Evolutionary conservation across 2,329 filamentous ascomycete species (phyloP).

Genomic region (Neonectria faginata): DNA sequence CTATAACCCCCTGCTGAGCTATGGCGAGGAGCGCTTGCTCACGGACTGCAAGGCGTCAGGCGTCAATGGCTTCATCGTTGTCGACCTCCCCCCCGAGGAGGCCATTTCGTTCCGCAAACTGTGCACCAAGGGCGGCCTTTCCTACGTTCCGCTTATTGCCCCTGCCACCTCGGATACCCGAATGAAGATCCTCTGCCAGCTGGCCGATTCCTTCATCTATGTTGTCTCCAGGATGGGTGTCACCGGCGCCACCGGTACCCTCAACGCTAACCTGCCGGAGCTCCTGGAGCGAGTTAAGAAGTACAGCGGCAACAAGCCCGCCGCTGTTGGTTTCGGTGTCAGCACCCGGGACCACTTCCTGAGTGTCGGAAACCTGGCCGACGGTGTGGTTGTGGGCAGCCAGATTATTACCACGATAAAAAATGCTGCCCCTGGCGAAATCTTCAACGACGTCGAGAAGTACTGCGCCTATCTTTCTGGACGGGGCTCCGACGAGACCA

Average conservation of each 20-base stretch:
- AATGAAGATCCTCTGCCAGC: slow-evolving; percentile 95
- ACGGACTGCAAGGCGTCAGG: slow-evolving; percentile 85
- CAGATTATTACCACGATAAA: slow-evolving; percentile 87
- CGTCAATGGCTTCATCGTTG: slow-evolving; percentile 96
- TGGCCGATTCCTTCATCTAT: slow-evolving; percentile 99
- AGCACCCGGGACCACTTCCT: slow-evolving; percentile 95
- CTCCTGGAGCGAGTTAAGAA: slow-evolving; percentile 88
- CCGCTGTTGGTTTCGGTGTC: slow-evolving; percentile 94
- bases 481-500: slow-evolving; percentile 57
- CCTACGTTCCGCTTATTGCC: slow-evolving; percentile 96
- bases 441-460: slow-evolving; percentile 79
- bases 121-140: slow-evolving; percentile 84
- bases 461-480: slow-evolving; percentile 81
- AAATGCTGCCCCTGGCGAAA: slow-evolving; percentile 48
- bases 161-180: slow-evolving; percentile 91
- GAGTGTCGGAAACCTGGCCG: slow-evolving; percentile 83
- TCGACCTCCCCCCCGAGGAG: slow-evolving; percentile 95
- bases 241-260: slow-evolving; percentile 85
- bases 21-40: slow-evolving; percentile 91
- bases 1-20: slow-evolving; percentile 95
- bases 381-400: slow-evolving; percentile 96
- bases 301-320: slow-evolving; percentile 90
- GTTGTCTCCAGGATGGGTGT: slow-evolving; percentile 98
- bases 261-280: slow-evolving; percentile 85
- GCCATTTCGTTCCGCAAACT: slow-evolving; percentile 90